Evolutionary conservation across 2,329 filamentous ascomycete genomes (phyloP), one percentile per base, ranked within the genome.

Genomic region (Cytospora chrysosperma): DNA sequence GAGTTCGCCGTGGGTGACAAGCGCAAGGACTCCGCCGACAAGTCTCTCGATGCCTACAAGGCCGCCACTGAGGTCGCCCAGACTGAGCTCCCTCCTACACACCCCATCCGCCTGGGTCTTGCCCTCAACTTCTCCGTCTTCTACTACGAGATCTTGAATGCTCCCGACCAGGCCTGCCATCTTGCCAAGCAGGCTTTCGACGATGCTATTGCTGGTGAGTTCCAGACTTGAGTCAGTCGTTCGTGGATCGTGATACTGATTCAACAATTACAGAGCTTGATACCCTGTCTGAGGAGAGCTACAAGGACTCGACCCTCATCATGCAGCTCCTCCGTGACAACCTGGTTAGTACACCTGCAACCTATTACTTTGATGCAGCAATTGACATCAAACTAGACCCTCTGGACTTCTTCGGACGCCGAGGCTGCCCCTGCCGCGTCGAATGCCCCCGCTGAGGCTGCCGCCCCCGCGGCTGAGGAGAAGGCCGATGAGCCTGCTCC

Each of bases 101-200:
- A 96, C 85, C 92, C 92, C 75, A 96, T 96, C 81, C 92, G 92
- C 75, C 90, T 96, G 69, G 92, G 92, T 77, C 88, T 96, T 70
- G 92, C 92, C 73, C 86, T 96, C 71, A 96, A 96, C 89, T 96
- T 96, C 86, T 97, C 93, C 70, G 93, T 97, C 75, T 98, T 97
- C 87, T 98, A 98, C 89, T 99, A 99, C 80, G 92, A 99, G 88
- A 99, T 98, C 78, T 86, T 98, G 75, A 99, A 98, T 86, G 93
- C 94, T 51, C 94, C 94, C 69, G 95, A 98, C 79, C 94, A 96
- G 83, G 94, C 93, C 76, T 97, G 94, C 89, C 93, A 97, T 80
- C 88, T 97, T 72, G 94, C 92, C 80, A 96, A 96, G 88, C 91
- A 94, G 79, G 92, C 92, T 65, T 96, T 96, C 75, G 92, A 96